Conservation (phyloP, 148 eudicot genomes). For the Spergularia marina region DNA sequence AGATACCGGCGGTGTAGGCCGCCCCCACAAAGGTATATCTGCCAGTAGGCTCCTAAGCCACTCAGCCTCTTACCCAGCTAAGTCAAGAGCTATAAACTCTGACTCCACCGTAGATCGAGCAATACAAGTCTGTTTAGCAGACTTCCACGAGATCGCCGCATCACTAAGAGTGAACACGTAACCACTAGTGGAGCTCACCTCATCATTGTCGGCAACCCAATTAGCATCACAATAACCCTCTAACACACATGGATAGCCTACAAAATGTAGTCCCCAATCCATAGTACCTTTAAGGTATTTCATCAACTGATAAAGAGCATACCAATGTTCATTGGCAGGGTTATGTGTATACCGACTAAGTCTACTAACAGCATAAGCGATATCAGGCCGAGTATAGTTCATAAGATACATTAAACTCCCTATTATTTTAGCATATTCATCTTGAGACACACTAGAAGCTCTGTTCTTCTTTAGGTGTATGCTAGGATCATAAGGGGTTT, state of each 20-base stretch:
- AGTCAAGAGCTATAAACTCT: too few relatives aligned
- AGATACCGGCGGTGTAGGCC: too few relatives aligned
- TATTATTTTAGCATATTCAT: neutral
- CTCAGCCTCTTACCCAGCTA: too few relatives aligned
- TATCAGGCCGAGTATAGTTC: conserved; percentile 7
- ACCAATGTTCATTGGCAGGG: neutral
- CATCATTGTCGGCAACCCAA: too few relatives aligned
- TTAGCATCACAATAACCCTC: too few relatives aligned
- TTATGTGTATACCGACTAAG: neutral
- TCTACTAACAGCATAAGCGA: neutral
- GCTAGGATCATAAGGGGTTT: neutral
- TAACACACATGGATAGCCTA: too few relatives aligned
- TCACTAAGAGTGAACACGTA: too few relatives aligned
- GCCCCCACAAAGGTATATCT: too few relatives aligned
- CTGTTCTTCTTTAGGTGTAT: neutral
- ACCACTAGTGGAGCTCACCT: too few relatives aligned
- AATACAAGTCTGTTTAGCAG: too few relatives aligned
- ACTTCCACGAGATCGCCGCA: too few relatives aligned
- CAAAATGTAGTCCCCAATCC: neutral
- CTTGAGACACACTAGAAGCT: neutral
- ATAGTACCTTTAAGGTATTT: neutral
- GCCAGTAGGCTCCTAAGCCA: neutral
- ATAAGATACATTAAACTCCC: conserved; percentile 1
- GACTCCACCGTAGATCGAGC: too few relatives aligned
- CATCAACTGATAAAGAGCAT: neutral